phyloP scores from a whole-genome alignment of 306 rosid genomes.

The Echinosophora koreensis region DNA sequence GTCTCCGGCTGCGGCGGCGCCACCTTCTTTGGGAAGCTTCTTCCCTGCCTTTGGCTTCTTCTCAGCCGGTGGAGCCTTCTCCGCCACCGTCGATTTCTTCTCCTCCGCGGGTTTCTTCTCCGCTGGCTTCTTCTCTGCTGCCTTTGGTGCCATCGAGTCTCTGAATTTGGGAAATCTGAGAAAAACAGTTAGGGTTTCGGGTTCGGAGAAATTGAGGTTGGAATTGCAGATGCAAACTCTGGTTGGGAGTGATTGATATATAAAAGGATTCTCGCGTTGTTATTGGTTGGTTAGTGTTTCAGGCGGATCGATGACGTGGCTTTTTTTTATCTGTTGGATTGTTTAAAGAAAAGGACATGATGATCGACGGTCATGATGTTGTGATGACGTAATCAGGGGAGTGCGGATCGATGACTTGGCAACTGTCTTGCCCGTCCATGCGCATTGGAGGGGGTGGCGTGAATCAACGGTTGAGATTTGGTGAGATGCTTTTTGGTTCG shows the following conservation, averaged over 20 bases:
- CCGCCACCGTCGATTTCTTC: slow-evolving; percentile 57
- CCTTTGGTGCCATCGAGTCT: slow-evolving; percentile 43
- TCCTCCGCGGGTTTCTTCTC: slow-evolving; percentile 58
- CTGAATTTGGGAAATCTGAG: no score
- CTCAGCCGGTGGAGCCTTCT: slow-evolving; percentile 67
- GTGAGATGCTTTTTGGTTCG: neutral
- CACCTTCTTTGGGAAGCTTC: slow-evolving; percentile 64
- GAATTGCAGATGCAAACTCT: neutral
- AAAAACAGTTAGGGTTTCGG: slow-evolving; percentile 20
- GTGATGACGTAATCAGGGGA: neutral
- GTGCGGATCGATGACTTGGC: slow-evolving; percentile 46
- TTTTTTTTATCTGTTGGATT: neutral
- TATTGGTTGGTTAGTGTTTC: neutral
- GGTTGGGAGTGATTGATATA: slow-evolving; percentile 16
- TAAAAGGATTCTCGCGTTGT: neutral
- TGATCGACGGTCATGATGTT: slow-evolving; percentile 10
- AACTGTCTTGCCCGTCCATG: neutral
- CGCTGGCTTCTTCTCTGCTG: slow-evolving; percentile 58
- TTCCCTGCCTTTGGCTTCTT: slow-evolving; percentile 68
- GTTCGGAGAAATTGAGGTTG: neutral
- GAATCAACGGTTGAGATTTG: slow-evolving; percentile 28
- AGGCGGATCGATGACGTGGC: slow-evolving; percentile 45
- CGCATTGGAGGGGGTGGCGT: accelerated
- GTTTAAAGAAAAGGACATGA: accelerated
- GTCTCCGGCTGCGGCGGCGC: slow-evolving; percentile 50